phyloP scores from a whole-genome alignment of 352 stramenopile genomes.

The Aphanomyces invadans region DNA sequence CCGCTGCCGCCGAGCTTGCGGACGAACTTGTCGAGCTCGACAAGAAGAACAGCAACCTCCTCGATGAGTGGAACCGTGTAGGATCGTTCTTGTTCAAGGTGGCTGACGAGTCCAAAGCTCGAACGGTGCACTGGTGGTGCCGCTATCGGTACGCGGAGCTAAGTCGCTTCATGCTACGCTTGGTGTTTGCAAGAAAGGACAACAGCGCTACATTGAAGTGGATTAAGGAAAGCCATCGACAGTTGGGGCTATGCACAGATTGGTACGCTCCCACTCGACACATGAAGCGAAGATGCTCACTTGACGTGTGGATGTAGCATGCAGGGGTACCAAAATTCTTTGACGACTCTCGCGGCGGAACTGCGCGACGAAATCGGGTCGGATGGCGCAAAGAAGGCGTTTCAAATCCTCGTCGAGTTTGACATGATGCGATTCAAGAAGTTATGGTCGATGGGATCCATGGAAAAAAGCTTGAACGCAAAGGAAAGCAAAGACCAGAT shows the following conservation, averaged over 20 bases:
- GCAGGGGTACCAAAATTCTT: conserved; percentile 64
- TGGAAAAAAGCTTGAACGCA: neutral
- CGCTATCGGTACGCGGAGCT: conserved; percentile 7
- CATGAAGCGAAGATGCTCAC: neutral
- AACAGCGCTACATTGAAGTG: neutral
- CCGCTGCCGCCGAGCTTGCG: conserved; percentile 2
- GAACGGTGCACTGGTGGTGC: conserved; percentile 20
- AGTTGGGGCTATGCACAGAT: conserved; percentile 14
- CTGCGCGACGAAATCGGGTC: conserved; percentile 70
- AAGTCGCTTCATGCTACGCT: conserved; percentile 20
- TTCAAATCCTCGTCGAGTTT: conserved; percentile 61
- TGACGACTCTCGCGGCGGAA: conserved; percentile 58
- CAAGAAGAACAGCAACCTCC: neutral
- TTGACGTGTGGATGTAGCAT: conserved; percentile 36
- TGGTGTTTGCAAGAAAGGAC: neutral
- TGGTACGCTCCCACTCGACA: neutral
- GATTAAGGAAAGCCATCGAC: conserved; percentile 6
- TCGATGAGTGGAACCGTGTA: conserved; percentile 14
- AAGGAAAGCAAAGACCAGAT: conserved; percentile 26
- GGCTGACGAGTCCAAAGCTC: conserved; percentile 5
- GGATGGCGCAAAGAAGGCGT: conserved; percentile 51
- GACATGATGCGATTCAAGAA: conserved; percentile 60
- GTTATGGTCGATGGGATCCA: conserved; percentile 31
- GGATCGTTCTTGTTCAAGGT: conserved; percentile 19
- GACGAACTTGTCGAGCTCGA: conserved; percentile 1